A percentile compares a stretch with the other conserved stretches of the same genome.
These are phyloP conservation scores for Asterochloris sp. DNA, from an alignment of 139 green algal genomes.

Conservation along the genomic window DNA sequence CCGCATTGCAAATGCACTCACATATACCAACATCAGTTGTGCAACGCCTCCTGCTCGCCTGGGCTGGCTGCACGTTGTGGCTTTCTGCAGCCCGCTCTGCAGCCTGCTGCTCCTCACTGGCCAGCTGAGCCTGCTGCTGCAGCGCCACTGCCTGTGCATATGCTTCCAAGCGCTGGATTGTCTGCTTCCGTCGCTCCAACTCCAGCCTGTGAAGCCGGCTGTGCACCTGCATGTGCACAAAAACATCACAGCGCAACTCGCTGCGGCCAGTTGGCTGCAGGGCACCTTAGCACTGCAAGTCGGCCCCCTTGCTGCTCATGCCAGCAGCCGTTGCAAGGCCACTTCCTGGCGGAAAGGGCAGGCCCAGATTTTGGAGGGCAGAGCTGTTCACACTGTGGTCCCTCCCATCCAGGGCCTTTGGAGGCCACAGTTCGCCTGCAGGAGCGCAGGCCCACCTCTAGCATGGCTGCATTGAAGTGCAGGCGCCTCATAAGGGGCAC, in stretches of 20 bases:
- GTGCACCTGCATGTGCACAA: constrained; percentile 36
- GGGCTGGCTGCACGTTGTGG: too few species aligned
- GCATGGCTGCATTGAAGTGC: constrained; percentile 82
- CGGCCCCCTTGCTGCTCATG: background rate
- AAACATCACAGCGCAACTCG: background rate
- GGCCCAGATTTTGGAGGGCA: too few species aligned
- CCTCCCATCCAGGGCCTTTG: too few species aligned
- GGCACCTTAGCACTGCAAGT: background rate
- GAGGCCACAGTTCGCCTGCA: too few species aligned
- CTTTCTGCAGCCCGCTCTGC: too few species aligned
- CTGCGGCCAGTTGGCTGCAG: background rate
- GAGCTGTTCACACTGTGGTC: too few species aligned
- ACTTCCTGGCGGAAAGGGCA: too few species aligned
- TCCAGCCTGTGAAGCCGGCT: constrained; percentile 51
- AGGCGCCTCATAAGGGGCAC: constrained; percentile 41
- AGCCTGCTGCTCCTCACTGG: too few species aligned
- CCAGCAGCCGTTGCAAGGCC: too few species aligned
- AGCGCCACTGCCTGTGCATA: constrained; percentile 18
- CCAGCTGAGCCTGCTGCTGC: constrained; percentile 1
- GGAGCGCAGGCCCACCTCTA: constrained; percentile 39
- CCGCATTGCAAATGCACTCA: too few species aligned
- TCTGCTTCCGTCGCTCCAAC: constrained; percentile 23
- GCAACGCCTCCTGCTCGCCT: too few species aligned
- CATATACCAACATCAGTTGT: too few species aligned
- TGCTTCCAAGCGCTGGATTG: constrained; percentile 12